Conservation (phyloP, 2,329 filamentous ascomycete genomes). For the Torrubiella hemipterigena region DNA sequence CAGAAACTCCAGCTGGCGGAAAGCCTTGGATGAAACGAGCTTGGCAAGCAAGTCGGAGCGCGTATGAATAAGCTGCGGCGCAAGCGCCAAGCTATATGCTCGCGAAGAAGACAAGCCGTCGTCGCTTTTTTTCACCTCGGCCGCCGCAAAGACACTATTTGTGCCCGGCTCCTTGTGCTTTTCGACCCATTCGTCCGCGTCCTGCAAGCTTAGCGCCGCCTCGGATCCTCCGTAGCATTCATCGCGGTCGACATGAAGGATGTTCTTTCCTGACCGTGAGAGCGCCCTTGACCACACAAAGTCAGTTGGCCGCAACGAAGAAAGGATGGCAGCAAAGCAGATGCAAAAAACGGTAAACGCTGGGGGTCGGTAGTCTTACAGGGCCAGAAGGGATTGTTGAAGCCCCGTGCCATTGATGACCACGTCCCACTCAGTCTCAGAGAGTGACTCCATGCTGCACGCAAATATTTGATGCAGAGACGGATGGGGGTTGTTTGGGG, state of each 20-base stretch:
- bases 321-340: constrained; percentile 8
- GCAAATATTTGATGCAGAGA: too few species aligned
- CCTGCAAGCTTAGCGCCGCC: constrained; percentile 73
- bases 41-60: constrained; percentile 65
- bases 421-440: constrained; percentile 67
- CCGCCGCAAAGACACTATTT: constrained; percentile 14
- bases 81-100: constrained; percentile 71
- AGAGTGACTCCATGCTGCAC: constrained; percentile 57
- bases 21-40: constrained; percentile 81
- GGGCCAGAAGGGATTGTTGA: constrained; percentile 65
- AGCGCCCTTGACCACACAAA: constrained; percentile 55
- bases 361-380: too few species aligned
- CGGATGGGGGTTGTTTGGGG: constrained; percentile 4
- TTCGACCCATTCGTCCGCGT: constrained; percentile 64
- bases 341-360: constrained; percentile 21
- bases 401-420: constrained; percentile 69
- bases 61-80: constrained; percentile 78
- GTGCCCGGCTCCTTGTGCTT: constrained; percentile 15
- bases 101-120: constrained; percentile 49
- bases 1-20: constrained; percentile 83
- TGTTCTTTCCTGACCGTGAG: constrained; percentile 81
- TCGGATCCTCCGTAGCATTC: constrained; percentile 80
- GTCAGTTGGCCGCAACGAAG: too few species aligned
- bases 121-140: constrained; percentile 23
- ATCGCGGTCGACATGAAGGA: constrained; percentile 82